Evolutionary conservation across 108 stramenopile genomes (phyloP).

Genomic region (Nitzschia sp.): DNA sequence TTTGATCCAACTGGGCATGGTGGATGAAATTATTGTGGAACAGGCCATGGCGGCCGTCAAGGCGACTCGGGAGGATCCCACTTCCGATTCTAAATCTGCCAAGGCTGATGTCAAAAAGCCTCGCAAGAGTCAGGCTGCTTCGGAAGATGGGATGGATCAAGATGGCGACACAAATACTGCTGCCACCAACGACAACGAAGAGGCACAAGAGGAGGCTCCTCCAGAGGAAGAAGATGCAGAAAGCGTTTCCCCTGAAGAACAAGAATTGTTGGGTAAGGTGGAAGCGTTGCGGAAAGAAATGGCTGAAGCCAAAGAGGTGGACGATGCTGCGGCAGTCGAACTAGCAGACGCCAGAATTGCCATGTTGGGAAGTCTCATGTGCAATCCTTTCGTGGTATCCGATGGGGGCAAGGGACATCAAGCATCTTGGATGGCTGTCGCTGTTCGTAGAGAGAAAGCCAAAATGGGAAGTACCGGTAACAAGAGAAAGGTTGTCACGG

Average conservation of each 20-base stretch:
- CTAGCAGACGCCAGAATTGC: conserved; percentile 63
- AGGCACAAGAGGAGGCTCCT: conserved; percentile 17
- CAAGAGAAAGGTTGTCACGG: conserved; percentile 72
- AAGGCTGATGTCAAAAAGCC: conserved; percentile 18
- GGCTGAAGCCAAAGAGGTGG: conserved; percentile 33
- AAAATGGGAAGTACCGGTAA: conserved; percentile 87
- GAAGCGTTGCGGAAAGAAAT: conserved; percentile 42
- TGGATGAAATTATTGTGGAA: conserved; percentile 74
- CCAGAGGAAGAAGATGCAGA: conserved; percentile 35
- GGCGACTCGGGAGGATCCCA: conserved; percentile 32
- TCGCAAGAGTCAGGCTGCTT: conserved; percentile 27
- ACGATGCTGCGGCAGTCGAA: conserved; percentile 40
- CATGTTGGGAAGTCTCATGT: conserved; percentile 57
- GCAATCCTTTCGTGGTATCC: conserved; percentile 63
- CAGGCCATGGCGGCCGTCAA: conserved; percentile 50
- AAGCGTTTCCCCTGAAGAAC: conserved; percentile 48
- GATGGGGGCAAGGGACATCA: conserved; percentile 47
- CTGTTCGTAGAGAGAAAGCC: conserved; percentile 70
- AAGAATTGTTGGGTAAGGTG: conserved; percentile 43
- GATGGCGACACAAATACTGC: neutral
- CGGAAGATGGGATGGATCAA: conserved; percentile 13
- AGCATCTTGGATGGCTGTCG: conserved; percentile 59
- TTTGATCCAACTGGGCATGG: conserved; percentile 63
- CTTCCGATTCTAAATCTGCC: conserved; percentile 35
- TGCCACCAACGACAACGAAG: conserved; percentile 12